These are phyloP conservation scores for Diaporthe destruens DNA, from an alignment of 2,329 filamentous ascomycete species.

Conservation along the genomic window DNA sequence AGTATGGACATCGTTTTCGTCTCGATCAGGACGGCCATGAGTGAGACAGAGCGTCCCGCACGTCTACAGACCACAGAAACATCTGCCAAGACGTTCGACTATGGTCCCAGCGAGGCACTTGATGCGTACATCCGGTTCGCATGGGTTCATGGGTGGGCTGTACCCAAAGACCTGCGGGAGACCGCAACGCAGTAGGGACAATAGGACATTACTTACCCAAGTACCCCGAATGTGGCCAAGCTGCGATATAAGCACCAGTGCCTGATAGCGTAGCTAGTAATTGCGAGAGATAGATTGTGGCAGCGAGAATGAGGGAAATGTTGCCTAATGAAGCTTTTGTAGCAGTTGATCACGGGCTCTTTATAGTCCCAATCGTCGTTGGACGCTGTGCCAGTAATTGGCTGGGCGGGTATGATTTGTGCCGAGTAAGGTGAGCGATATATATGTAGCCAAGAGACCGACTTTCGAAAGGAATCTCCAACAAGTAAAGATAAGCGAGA, in stretches of 20 bases:
- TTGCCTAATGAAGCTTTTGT: neutral
- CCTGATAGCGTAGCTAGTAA: neutral
- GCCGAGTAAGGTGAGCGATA: neutral
- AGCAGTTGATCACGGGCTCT: neutral
- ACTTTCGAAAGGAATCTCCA: neutral
- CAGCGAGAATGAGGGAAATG: neutral
- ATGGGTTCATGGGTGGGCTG: constrained; percentile 76
- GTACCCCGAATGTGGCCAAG: neutral
- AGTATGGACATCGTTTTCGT: constrained; percentile 84
- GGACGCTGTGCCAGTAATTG: neutral
- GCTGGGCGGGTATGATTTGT: neutral
- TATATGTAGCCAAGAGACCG: neutral
- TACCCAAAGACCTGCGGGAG: constrained; percentile 72
- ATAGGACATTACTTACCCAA: neutral
- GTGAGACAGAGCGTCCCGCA: constrained; percentile 78
- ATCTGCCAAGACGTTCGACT: constrained; percentile 58
- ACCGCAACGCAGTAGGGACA: constrained; percentile 51
- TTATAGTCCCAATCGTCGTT: neutral
- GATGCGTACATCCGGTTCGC: constrained; percentile 80
- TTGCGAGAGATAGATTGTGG: neutral
- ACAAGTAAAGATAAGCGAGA: neutral
- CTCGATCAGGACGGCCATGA: constrained; percentile 83
- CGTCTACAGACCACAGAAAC: constrained; percentile 62
- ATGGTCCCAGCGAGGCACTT: constrained; percentile 77
- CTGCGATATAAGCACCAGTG: neutral